Evolutionary conservation across 2,329 filamentous ascomycete genomes (phyloP), one percentile per base, ranked within the genome.

Genomic region (Arthrobotrys musiformis): DNA sequence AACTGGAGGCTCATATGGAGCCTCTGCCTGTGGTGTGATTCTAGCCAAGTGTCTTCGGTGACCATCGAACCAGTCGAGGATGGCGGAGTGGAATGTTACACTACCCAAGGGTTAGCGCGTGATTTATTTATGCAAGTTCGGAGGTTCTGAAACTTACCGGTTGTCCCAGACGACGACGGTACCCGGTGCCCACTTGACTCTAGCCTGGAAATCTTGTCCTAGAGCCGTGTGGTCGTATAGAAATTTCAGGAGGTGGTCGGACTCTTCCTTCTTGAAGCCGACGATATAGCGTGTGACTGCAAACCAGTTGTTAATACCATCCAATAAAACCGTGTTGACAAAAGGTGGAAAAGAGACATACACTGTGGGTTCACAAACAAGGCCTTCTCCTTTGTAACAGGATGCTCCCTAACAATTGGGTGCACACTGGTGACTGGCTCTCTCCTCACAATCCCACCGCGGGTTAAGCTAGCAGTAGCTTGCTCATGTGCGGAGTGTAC

Each of bases 241-340:
- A 85, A 93, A 93, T 81, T 92, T 92, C 73, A 94, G 86, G 8
- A 94, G 85, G 56, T 87, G 87, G 79, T 96, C 93, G 1, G 90
- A 93, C 82, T 97, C 93, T 82, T 97, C 93, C 82, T 93, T 92
- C 84, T 97, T 96, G 81, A 91, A 88, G 11, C 92, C 93, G 0
- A 94, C 88, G 66, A 97, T 94, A 30, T 90, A 77, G 87, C 92
- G 90, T 3, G 92, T 94, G 84, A 95, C 90, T 92, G 63, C 19
- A 30, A 15, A 13, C 11, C 30, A 37, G 5, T 19, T 2, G 50
- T 58, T n/a, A 58, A 33, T 19, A 9, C 26, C 19, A 1, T 8
- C 24, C 28, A 22, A 13, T 8, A 35, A 0, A 35, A 9, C 13
- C 17, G 33, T n/a, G 1, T 24, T 7, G 2, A 40, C 5, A 19